Conservation (phyloP, 2,329 filamentous ascomycete genomes). For the Curvularia hawaiiensis region DNA sequence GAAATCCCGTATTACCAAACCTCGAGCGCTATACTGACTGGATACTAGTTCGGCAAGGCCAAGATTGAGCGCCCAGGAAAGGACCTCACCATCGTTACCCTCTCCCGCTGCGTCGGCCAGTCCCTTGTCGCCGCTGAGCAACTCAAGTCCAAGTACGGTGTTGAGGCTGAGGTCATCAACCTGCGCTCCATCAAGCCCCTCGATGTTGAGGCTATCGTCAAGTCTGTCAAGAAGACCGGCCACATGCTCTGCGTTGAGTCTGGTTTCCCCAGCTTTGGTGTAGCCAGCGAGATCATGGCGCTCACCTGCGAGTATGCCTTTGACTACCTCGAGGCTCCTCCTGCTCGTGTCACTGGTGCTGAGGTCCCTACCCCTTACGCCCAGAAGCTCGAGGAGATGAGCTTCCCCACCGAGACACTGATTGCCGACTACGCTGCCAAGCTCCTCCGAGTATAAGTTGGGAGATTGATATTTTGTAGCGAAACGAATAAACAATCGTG, state of each 20-base stretch:
- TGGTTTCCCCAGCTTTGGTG: slow-evolving; percentile 94
- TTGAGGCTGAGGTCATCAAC: slow-evolving; percentile 97
- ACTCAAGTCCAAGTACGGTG: slow-evolving; percentile 94
- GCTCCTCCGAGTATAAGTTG: slow-evolving; percentile 73
- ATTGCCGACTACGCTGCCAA: slow-evolving; percentile 90
- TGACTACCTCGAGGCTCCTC: slow-evolving; percentile 94
- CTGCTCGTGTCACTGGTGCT: slow-evolving; percentile 91
- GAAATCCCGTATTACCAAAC: slow-evolving; percentile 12
- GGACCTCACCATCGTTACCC: slow-evolving; percentile 92
- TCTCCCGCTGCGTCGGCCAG: slow-evolving; percentile 95
- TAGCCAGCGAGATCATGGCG: slow-evolving; percentile 90
- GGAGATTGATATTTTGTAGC: not conserved
- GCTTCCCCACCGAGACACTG: slow-evolving; percentile 86
- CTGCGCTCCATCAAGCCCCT: slow-evolving; percentile 96
- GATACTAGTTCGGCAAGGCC: slow-evolving; percentile 81
- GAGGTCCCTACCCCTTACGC: slow-evolving; percentile 98
- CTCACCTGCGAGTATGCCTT: slow-evolving; percentile 97
- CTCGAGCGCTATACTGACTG: slow-evolving; percentile 16
- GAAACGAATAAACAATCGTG: not conserved
- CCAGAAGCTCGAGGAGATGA: slow-evolving; percentile 89
- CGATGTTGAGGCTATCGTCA: slow-evolving; percentile 92
- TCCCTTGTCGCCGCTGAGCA: slow-evolving; percentile 85
- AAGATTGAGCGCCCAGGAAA: slow-evolving; percentile 97
- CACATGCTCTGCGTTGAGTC: slow-evolving; percentile 91
- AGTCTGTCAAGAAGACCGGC: slow-evolving; percentile 98